Evolutionary conservation across 768 basidiomycete genomes (phyloP).

Genomic region (Podaxis pistillaris): DNA sequence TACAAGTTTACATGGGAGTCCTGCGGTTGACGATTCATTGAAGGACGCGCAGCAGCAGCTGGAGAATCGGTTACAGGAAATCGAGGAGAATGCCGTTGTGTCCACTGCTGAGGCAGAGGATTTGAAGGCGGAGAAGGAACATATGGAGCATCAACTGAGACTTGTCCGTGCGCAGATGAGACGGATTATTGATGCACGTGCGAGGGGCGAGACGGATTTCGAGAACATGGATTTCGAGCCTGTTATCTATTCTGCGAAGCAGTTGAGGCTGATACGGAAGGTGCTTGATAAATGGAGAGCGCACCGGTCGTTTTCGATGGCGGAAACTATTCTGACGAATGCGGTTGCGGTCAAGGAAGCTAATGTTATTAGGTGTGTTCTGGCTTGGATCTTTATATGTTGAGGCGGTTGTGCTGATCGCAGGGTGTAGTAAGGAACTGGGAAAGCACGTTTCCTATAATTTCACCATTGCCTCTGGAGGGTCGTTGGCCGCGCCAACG

Average conservation of each 20-base stretch:
- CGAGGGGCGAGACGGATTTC: constrained; percentile 71
- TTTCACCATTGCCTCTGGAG: constrained; percentile 86
- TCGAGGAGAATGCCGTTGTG: constrained; percentile 27
- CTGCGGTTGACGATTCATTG: constrained; percentile 63
- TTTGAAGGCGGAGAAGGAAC: constrained; percentile 85
- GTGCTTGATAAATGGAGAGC: constrained; percentile 85
- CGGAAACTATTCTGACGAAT: constrained; percentile 80
- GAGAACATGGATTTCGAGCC: constrained; percentile 71
- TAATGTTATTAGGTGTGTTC: constrained; percentile 79
- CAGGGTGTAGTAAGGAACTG: constrained; percentile 69
- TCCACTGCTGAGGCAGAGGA: constrained; percentile 74
- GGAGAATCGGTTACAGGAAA: constrained; percentile 68
- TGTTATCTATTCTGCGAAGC: constrained; percentile 76
- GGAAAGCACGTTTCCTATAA: constrained; percentile 88
- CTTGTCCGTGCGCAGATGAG: constrained; percentile 82
- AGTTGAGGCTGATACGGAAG: constrained; percentile 79
- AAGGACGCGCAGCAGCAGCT: constrained; percentile 75
- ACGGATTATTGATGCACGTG: constrained; percentile 72
- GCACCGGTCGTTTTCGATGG: constrained; percentile 87
- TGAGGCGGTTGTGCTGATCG: not conserved
- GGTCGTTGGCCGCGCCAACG: constrained; percentile 70
- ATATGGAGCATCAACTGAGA: constrained; percentile 87
- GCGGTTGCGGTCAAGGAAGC: constrained; percentile 92
- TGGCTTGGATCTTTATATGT: constrained; percentile 2
- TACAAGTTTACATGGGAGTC: constrained; percentile 77